Conservation (phyloP, 1,139 yeast species). For the Nakaseomyces sp. region DNA sequence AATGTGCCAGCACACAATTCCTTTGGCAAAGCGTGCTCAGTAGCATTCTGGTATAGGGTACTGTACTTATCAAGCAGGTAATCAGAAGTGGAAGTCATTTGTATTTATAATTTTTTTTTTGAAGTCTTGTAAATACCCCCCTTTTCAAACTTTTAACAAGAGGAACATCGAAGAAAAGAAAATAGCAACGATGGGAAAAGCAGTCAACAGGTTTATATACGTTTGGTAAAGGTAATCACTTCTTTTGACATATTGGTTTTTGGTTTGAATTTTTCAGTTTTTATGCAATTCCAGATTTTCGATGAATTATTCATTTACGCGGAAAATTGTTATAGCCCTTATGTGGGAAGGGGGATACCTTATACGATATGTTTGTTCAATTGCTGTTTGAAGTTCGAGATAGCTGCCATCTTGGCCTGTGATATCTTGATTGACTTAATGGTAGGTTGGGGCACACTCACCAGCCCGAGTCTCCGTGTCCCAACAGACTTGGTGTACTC, state of each 20-base stretch:
- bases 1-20: conserved; percentile 43
- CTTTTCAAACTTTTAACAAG: too few relatives aligned
- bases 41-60: conserved; percentile 30
- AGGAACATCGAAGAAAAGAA: too few relatives aligned
- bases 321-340: too few relatives aligned
- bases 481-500: conserved; percentile 14
- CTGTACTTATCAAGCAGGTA: conserved; percentile 24
- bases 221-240: too few relatives aligned
- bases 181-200: too few relatives aligned
- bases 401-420: conserved; percentile 9
- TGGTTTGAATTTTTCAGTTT: not conserved
- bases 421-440: conserved; percentile 18
- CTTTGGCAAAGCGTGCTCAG: conserved; percentile 38
- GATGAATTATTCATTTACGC: conserved; percentile 3
- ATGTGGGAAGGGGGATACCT: too few relatives aligned
- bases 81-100: conserved; percentile 16
- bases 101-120: not conserved
- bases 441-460: conserved; percentile 26
- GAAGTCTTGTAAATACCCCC: too few relatives aligned
- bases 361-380: conserved; percentile 15
- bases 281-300: not conserved
- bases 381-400: conserved; percentile 12
- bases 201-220: too few relatives aligned
- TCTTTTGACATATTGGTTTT: too few relatives aligned
- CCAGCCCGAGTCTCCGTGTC: conserved; percentile 23